These are phyloP conservation scores for Neurospora africana DNA, from an alignment of 495 filamentous ascomycete species.

Conservation along the genomic window DNA sequence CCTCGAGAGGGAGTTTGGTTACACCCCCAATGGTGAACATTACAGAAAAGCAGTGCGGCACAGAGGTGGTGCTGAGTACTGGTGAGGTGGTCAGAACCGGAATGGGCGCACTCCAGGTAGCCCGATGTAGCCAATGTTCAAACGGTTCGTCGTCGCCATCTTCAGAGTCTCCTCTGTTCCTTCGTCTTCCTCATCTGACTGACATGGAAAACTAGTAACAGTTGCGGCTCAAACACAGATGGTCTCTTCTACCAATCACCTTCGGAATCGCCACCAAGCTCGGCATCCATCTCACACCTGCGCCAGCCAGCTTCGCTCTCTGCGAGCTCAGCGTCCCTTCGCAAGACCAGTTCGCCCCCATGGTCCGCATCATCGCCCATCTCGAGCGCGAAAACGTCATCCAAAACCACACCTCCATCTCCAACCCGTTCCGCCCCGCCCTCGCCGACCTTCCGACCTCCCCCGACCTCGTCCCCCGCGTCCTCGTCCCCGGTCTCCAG, in stretches of 20 bases:
- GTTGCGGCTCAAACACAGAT: slow-evolving; percentile 30
- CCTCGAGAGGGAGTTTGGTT: slow-evolving; percentile 29
- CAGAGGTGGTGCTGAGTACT: slow-evolving; percentile 40
- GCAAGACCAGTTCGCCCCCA: slow-evolving; percentile 24
- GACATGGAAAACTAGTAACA: not conserved
- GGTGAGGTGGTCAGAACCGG: slow-evolving; percentile 37
- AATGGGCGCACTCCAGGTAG: slow-evolving; percentile 31
- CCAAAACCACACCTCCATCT: not conserved
- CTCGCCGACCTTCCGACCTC: not conserved
- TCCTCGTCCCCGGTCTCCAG: too few relatives aligned
- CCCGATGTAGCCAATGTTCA: slow-evolving; percentile 15
- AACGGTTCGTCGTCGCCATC: slow-evolving; percentile 7
- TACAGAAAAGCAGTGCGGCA: slow-evolving; percentile 34
- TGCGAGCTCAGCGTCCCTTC: slow-evolving; percentile 34
- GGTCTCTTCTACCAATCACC: slow-evolving; percentile 36
- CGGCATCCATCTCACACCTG: slow-evolving; percentile 30
- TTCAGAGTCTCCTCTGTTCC: not conserved
- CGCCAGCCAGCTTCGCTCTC: slow-evolving; percentile 33
- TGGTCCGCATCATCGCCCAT: slow-evolving; percentile 19
- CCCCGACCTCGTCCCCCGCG: too few relatives aligned
- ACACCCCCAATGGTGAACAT: slow-evolving; percentile 38
- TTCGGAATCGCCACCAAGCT: slow-evolving; percentile 36
- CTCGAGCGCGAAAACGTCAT: slow-evolving; percentile 15
- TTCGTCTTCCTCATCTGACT: not conserved
- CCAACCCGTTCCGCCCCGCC: not conserved